Evolutionary conservation across 139 green algal species (phyloP).

Genomic region (Chlamydomonas sphaeroides): DNA sequence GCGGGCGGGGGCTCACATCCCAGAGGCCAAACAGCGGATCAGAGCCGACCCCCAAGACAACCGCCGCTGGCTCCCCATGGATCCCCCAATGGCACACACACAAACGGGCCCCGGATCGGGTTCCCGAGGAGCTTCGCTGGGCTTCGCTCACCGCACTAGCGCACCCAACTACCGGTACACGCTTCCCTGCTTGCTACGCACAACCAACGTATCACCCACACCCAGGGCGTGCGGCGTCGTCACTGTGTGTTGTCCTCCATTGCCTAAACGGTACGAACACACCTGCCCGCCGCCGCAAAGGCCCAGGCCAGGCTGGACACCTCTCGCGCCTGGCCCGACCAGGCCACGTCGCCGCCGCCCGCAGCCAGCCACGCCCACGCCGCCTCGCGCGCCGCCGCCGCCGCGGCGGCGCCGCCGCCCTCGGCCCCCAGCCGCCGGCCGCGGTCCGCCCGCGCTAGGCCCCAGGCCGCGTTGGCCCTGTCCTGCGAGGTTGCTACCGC

Average conservation of each 20-base stretch:
- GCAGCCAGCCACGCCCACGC: slow-evolving; percentile 30
- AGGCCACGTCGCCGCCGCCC: slow-evolving; percentile 8
- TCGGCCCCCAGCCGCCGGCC: not conserved
- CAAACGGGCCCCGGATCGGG: too few species aligned
- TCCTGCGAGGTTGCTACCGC: not conserved
- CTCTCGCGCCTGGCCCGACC: slow-evolving; percentile 7
- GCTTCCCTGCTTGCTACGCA: too few species aligned
- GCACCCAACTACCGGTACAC: too few species aligned
- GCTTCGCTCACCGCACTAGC: too few species aligned
- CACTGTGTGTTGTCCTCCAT: not conserved
- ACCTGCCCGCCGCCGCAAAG: slow-evolving; percentile 13
- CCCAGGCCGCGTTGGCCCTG: slow-evolving; percentile 23
- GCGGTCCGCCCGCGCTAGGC: not conserved
- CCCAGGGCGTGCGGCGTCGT: not conserved
- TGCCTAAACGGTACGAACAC: not conserved
- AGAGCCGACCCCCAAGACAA: too few species aligned
- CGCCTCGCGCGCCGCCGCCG: not conserved
- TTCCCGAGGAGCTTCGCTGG: too few species aligned
- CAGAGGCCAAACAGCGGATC: too few species aligned
- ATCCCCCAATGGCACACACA: too few species aligned
- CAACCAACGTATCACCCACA: not conserved
- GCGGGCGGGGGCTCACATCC: too few species aligned
- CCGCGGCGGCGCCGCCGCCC: not conserved
- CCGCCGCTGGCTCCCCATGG: too few species aligned
- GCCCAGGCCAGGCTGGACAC: slow-evolving; percentile 23